Percentiles rank a stretch among this genome's conserved stretches.
Evolutionary conservation across 768 basidiomycete genomes (phyloP).

Genomic region (Rubroboletus satanas): DNA sequence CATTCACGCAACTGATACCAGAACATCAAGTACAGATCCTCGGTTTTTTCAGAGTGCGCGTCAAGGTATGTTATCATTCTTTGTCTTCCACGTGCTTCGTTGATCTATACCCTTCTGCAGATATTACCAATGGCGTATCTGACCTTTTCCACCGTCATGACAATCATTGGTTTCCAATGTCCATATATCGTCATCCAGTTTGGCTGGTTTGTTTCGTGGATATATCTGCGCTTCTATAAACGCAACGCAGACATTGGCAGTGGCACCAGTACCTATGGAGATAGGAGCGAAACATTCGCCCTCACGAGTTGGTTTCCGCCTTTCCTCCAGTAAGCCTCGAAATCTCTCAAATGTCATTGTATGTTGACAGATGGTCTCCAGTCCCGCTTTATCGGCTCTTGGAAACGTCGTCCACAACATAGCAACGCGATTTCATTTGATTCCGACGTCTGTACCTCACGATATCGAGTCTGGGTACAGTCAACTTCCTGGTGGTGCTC

Average conservation of each 20-base stretch:
- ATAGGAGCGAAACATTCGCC: slow-evolving; percentile 94
- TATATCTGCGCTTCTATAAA: slow-evolving; percentile 97
- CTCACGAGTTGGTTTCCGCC: slow-evolving; percentile 97
- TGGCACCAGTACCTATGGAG: slow-evolving; percentile 76
- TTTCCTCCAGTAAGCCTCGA: slow-evolving; percentile 72
- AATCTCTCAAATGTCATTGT: background rate
- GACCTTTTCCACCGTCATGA: slow-evolving; percentile 82
- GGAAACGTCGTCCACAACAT: slow-evolving; percentile 66
- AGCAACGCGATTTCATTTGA: slow-evolving; percentile 68
- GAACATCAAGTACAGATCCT: slow-evolving; percentile 96
- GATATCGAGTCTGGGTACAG: slow-evolving; percentile 77
- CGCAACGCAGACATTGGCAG: slow-evolving; percentile 65
- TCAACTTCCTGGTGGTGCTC: slow-evolving; percentile 78
- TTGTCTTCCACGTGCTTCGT: background rate
- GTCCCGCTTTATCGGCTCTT: slow-evolving; percentile 65
- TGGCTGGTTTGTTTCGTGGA: slow-evolving; percentile 97
- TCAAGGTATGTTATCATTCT: slow-evolving; percentile 60
- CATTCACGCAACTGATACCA: slow-evolving; percentile 96
- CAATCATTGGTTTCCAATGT: slow-evolving; percentile 77
- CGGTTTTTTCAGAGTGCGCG: slow-evolving; percentile 77
- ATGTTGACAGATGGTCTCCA: slow-evolving; percentile 29
- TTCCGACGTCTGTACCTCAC: slow-evolving; percentile 51
- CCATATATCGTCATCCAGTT: slow-evolving; percentile 96
- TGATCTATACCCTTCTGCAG: slow-evolving; percentile 40
- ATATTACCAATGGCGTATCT: slow-evolving; percentile 92